phyloP scores from a whole-genome alignment of 176 grass and related monocot species.

The Musa acuminata region DNA sequence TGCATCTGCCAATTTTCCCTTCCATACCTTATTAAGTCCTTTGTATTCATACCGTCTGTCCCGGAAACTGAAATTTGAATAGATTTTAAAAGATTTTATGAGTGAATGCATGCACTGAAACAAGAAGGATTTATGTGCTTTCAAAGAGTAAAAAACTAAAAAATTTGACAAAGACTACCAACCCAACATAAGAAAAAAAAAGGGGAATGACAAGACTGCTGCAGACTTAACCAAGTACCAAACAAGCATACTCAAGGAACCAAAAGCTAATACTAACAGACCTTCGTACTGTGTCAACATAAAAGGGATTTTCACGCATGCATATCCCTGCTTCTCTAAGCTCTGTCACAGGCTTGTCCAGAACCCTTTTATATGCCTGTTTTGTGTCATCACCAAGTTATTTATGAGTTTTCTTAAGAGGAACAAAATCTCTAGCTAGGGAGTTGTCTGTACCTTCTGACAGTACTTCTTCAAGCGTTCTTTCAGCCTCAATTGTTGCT shows the following conservation, averaged over 20 bases:
- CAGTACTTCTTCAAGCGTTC: conserved; percentile 96
- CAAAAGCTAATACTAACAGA: conserved; percentile 20
- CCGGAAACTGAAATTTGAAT: conserved; percentile 61
- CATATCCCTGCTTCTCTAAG: conserved; percentile 96
- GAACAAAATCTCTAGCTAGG: neutral
- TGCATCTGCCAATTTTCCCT: conserved; percentile 77
- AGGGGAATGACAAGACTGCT: neutral
- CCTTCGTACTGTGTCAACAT: conserved; percentile 95
- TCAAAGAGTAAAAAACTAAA: neutral
- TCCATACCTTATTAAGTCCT: conserved; percentile 98
- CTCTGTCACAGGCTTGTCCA: conserved; percentile 97
- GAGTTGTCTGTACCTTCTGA: conserved; percentile 60
- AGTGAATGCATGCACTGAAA: neutral
- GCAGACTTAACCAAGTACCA: conserved; percentile 4
- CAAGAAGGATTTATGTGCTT: neutral
- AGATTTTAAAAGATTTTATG: neutral
- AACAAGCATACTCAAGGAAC: neutral
- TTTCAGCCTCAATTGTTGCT: conserved; percentile 82
- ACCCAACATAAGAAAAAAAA: neutral
- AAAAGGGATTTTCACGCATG: conserved; percentile 99
- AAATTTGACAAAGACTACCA: neutral
- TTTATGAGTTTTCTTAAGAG: neutral
- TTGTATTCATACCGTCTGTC: conserved; percentile 99
- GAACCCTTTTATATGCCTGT: conserved; percentile 95
- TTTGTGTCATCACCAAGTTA: neutral